Evolutionary conservation across 306 rosid species (phyloP).

Genomic region (Prunus kanzakura): DNA sequence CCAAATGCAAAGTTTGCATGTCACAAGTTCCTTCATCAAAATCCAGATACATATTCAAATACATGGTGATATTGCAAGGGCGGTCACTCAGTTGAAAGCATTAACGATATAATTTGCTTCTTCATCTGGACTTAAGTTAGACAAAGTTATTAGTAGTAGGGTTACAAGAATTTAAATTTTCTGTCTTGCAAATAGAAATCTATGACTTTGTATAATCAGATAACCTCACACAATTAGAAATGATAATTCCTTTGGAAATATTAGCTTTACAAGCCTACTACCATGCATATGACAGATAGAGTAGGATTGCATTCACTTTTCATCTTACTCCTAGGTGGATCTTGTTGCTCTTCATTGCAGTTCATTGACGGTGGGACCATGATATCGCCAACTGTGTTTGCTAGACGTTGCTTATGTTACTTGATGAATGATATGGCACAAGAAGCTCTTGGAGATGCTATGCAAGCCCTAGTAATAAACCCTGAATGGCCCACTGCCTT

Average conservation of each 20-base stretch:
- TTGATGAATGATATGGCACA: constrained; percentile 87
- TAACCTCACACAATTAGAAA: neutral
- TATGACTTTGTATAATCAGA: neutral
- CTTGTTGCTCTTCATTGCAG: constrained; percentile 37
- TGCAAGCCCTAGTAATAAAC: constrained; percentile 86
- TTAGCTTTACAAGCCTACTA: neutral
- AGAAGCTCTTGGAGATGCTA: constrained; percentile 98
- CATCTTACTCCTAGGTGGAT: constrained; percentile 1
- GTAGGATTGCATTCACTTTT: neutral
- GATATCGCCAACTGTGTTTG: constrained; percentile 87
- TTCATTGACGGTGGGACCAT: constrained; percentile 91
- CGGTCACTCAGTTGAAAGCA: neutral
- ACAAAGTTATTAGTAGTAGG: neutral
- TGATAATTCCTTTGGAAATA: neutral
- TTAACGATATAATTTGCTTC: neutral
- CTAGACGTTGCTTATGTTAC: constrained; percentile 90
- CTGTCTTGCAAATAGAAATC: neutral
- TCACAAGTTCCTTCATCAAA: neutral
- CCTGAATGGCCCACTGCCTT: constrained; percentile 86
- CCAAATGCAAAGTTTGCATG: constrained; percentile 6
- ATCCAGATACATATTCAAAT: constrained; percentile 14
- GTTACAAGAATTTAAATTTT: too few species aligned
- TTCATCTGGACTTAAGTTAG: neutral
- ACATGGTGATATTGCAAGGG: neutral
- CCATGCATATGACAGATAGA: neutral